Percentiles rank a stretch among this genome's conserved stretches.
Conservation (phyloP, 2,329 filamentous ascomycete genomes). For the Escovopsis weberi region DNA sequence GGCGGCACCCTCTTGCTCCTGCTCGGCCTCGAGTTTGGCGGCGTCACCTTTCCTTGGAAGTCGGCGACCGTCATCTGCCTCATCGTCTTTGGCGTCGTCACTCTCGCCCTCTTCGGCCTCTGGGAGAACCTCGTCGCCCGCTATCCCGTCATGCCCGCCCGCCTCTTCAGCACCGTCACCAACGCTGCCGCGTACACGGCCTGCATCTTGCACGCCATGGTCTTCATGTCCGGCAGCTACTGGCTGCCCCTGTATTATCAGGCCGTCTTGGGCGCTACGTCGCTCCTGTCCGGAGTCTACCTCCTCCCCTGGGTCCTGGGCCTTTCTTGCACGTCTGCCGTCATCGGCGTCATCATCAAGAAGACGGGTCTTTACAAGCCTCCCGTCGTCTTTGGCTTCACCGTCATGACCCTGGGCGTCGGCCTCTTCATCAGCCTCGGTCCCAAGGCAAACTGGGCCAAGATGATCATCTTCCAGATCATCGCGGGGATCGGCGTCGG, state of each 20-base stretch:
- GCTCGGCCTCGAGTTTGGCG: slow-evolving; percentile 74
- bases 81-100: slow-evolving; percentile 55
- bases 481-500: slow-evolving; percentile 50
- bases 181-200: slow-evolving; percentile 52
- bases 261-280: slow-evolving; percentile 51
- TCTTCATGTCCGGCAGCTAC: slow-evolving; percentile 66
- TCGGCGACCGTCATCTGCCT: slow-evolving; percentile 65
- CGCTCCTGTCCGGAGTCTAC: slow-evolving; percentile 61
- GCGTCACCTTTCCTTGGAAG: slow-evolving; percentile 58
- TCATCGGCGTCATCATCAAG: slow-evolving; percentile 41
- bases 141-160: slow-evolving; percentile 65
- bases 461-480: slow-evolving; percentile 46
- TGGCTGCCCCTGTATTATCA: slow-evolving; percentile 82
- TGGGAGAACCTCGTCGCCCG: slow-evolving; percentile 60
- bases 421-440: slow-evolving; percentile 50
- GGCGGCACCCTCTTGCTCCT: slow-evolving; percentile 76
- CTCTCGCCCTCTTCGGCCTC: slow-evolving; percentile 50
- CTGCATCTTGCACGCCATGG: slow-evolving; percentile 59
- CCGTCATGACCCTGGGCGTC: slow-evolving; percentile 47
- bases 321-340: slow-evolving; percentile 47
- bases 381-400: slow-evolving; percentile 43
- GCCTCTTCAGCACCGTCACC: slow-evolving; percentile 50
- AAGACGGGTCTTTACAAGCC: slow-evolving; percentile 52
- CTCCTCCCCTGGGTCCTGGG: slow-evolving; percentile 56
- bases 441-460: slow-evolving; percentile 36